Conservation (phyloP, 176 grass and related monocot species). For the Musa beccarii region DNA sequence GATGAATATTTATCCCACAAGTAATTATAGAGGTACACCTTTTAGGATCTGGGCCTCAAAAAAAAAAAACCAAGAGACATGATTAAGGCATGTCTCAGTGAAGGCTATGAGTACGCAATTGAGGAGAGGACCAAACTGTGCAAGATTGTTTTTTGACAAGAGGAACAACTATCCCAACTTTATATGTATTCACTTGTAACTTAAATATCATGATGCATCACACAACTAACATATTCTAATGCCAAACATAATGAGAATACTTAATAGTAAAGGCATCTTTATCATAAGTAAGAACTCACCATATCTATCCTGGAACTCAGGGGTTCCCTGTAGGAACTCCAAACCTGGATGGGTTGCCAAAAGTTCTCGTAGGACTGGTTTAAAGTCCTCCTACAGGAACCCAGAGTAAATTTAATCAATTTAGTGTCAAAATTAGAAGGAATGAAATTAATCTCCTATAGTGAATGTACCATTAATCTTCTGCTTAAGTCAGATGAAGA, state of each 20-base stretch:
- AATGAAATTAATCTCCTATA: neutral
- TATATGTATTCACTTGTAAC: no score
- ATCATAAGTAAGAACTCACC: conserved; percentile 27
- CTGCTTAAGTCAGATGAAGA: neutral
- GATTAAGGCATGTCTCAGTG: no score
- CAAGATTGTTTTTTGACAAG: no score
- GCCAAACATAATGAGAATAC: neutral
- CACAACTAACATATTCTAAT: neutral
- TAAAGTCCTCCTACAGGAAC: conserved; percentile 72
- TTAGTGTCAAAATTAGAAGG: neutral
- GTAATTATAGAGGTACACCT: no score
- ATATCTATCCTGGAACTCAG: conserved; percentile 99
- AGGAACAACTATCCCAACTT: no score
- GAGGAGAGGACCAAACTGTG: no score
- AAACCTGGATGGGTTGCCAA: conserved; percentile 83
- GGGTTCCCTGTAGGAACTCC: conserved; percentile 91
- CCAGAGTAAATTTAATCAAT: neutral
- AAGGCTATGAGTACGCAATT: no score
- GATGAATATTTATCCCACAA: no score
- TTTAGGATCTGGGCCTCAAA: no score
- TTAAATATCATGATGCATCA: neutral
- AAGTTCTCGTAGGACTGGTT: conserved; percentile 80
- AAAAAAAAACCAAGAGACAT: no score
- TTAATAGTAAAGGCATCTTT: neutral
- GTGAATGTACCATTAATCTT: neutral